Base-by-base conservation (phyloP, 2,329 filamentous ascomycete species). In the Exserohilum turcica region DNA sequence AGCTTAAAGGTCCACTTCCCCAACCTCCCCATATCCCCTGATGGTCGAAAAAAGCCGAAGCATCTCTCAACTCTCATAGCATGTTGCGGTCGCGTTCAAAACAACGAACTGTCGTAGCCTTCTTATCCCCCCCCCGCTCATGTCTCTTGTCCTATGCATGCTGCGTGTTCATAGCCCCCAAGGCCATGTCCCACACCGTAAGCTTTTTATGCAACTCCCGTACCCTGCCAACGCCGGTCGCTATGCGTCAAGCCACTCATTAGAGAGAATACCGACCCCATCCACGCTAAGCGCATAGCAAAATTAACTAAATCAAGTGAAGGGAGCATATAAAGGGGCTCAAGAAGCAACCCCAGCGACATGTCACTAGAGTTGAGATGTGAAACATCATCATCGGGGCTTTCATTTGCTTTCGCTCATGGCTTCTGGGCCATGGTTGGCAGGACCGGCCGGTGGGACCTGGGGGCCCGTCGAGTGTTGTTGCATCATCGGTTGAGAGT, bases 401-500 rank as follows among this genome's bases (percentile, higher is more conserved):
- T 21, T 50, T 76, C 73, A 76, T 71, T 75, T 76, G 45, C 64
- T 64, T 52, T 76, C 72, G 9, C 73, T 72, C 44, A 52, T 65
- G 13, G 57, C 63, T 43, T 76, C 72, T 9, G 69, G 64, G 13
- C 57, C 70, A 52, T 74, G 71, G 29, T 60, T 69, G 28, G 68
- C 68, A 24, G 71, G 71, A 5, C 71, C 73, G 6, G 72, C 65
- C 8, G 71, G 71, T 13, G 67, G 68, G 21, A 60, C 66, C 56
- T 75, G 73, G 45, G 71, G 69, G 16, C 68, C 71, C 50, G 75
- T 68, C 15, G 73, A 75, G 49, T 76, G 73, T 52, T 73, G 70
- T 45, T 72, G 73, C 66, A 76, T 72, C 74, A 76, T 76, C 13
- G 74, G 74, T 45, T 76, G 74, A n/a, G 68, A 65, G 50, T 76